Percentiles rank a stretch among this genome's conserved stretches.
phyloP scores from a whole-genome alignment of 2,329 filamentous ascomycete genomes.

The Purpureocillium lavendulum region DNA sequence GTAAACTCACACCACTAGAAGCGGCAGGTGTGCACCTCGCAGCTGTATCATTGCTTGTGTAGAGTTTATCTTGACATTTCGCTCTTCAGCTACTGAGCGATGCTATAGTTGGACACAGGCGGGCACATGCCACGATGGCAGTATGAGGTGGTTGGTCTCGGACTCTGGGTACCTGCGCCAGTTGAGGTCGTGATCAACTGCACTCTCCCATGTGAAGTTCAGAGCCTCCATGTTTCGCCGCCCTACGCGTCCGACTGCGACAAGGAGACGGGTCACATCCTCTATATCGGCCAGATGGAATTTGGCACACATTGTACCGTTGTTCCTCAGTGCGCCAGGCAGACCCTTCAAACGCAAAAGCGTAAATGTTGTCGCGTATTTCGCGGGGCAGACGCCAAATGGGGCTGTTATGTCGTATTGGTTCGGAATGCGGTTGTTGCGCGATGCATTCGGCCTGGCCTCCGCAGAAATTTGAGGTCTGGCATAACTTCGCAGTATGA shows the following conservation, averaged over 20 bases:
- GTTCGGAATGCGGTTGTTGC: neutral
- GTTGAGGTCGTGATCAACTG: neutral
- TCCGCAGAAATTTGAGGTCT: neutral
- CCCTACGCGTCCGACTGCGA: conserved; percentile 5
- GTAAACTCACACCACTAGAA: too few relatives aligned
- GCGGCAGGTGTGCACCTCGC: too few relatives aligned
- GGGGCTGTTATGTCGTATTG: neutral
- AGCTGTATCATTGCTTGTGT: too few relatives aligned
- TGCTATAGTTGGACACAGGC: conserved; percentile 3
- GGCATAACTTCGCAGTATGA: neutral
- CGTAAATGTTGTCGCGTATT: conserved; percentile 6
- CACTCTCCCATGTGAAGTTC: conserved; percentile 6
- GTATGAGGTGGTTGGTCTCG: neutral
- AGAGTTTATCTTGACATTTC: too few relatives aligned
- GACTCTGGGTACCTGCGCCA: neutral
- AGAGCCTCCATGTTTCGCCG: conserved; percentile 6
- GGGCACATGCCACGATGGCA: conserved; percentile 3
- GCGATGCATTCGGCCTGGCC: neutral
- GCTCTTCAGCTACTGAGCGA: too few relatives aligned
- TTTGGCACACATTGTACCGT: neutral
- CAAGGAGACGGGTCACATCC: conserved; percentile 4
- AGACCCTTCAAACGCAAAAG: conserved; percentile 1
- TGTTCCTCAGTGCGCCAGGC: conserved; percentile 1
- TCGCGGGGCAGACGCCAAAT: conserved; percentile 4
- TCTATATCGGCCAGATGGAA: conserved; percentile 5